Evolutionary conservation across 2,329 filamentous ascomycete species (phyloP).

Genomic region (Sarocladium brachiariae): DNA sequence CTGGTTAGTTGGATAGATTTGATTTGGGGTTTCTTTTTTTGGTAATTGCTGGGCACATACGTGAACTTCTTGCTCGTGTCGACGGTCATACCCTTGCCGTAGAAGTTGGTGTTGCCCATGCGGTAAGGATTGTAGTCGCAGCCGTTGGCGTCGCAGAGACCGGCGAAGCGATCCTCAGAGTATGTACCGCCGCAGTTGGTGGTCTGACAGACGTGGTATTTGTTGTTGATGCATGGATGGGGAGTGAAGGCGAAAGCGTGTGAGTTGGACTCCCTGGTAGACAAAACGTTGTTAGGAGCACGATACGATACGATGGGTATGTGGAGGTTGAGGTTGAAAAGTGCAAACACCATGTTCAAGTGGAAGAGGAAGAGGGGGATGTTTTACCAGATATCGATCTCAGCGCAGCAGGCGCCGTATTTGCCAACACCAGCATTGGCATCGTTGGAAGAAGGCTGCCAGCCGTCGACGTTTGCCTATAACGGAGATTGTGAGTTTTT

Average conservation of each 20-base stretch:
- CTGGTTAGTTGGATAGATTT: not conserved
- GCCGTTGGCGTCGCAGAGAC: slow-evolving; percentile 56
- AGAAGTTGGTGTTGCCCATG: slow-evolving; percentile 53
- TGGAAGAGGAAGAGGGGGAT: not conserved
- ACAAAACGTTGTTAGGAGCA: no score
- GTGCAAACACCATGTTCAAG: no score
- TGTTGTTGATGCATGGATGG: slow-evolving; percentile 42
- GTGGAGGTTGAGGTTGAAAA: no score
- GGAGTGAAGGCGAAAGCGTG: slow-evolving; percentile 50
- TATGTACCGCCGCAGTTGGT: slow-evolving; percentile 40
- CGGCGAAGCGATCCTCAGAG: slow-evolving; percentile 43
- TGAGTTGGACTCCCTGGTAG: slow-evolving; percentile 39
- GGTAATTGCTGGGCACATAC: slow-evolving; percentile 9
- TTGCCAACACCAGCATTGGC: slow-evolving; percentile 40
- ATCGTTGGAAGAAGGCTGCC: slow-evolving; percentile 43
- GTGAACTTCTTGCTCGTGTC: slow-evolving; percentile 51
- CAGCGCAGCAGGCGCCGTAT: slow-evolving; percentile 47
- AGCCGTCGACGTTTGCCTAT: slow-evolving; percentile 34
- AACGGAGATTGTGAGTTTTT: no score
- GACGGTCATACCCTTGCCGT: slow-evolving; percentile 49
- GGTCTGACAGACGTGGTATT: slow-evolving; percentile 23
- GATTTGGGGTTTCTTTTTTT: no score
- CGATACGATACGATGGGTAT: no score
- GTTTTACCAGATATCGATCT: slow-evolving; percentile 53
- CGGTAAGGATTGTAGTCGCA: slow-evolving; percentile 63